Evolutionary conservation across 1,284 basidiomycete genomes (phyloP).

Genomic region (Salmacisia buchloeana): DNA sequence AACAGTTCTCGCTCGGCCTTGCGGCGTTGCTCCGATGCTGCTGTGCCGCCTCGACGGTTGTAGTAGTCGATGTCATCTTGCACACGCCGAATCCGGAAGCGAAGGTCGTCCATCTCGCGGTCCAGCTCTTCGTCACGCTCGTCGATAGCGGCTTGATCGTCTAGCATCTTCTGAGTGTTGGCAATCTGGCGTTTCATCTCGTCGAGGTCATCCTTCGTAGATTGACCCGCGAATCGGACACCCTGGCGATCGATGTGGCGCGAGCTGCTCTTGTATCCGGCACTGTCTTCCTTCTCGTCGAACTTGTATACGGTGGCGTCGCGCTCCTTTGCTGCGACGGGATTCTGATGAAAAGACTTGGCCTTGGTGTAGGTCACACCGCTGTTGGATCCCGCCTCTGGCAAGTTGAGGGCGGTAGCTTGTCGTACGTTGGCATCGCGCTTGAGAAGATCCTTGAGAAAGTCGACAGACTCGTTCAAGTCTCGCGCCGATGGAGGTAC

Average conservation of each 20-base stretch:
- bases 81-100: slow-evolving; percentile 76
- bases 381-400: slow-evolving; percentile 47
- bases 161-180: slow-evolving; percentile 75
- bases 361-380: slow-evolving; percentile 58
- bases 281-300: slow-evolving; percentile 58
- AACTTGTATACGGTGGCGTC: slow-evolving; percentile 94
- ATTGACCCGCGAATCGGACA: slow-evolving; percentile 69
- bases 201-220: slow-evolving; percentile 63
- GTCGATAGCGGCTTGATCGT: slow-evolving; percentile 64
- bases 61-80: slow-evolving; percentile 91
- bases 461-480: slow-evolving; percentile 82
- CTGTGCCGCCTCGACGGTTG: slow-evolving; percentile 68
- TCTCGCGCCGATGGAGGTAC: slow-evolving; percentile 87
- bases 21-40: slow-evolving; percentile 70
- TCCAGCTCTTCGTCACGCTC: slow-evolving; percentile 69
- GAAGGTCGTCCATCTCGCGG: slow-evolving; percentile 79
- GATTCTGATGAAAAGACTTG: slow-evolving; percentile 61
- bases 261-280: slow-evolving; percentile 71
- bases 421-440: slow-evolving; percentile 60
- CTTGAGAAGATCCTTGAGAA: slow-evolving; percentile 82
- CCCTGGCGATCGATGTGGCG: slow-evolving; percentile 82
- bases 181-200: slow-evolving; percentile 83
- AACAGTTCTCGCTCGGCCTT: slow-evolving; percentile 83
- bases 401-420: slow-evolving; percentile 53
- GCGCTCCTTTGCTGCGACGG: slow-evolving; percentile 58